Evolutionary conservation across 345 rosid genomes (phyloP), one percentile per base, ranked within the genome.

Genomic region (Raphanus sativus): DNA sequence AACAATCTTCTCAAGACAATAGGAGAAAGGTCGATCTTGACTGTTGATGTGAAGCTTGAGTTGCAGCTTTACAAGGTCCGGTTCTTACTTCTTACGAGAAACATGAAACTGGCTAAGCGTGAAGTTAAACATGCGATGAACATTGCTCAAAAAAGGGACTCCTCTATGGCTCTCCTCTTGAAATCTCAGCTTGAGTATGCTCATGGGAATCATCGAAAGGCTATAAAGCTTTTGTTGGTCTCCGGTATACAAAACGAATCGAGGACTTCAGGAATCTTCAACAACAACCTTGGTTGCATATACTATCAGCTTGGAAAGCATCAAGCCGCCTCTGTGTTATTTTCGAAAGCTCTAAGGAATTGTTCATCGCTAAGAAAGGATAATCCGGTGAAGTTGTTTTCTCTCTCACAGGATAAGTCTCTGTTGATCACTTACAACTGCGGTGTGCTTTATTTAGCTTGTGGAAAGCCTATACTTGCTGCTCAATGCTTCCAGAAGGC

Each of bases 131-230:
- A 87, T 83, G 94, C 98, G 10, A 89, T 96, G 87, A 93, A 93
- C 83, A 87, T 88, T 79, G 94, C 91, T 67, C 93, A 97, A 26
- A 91, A 90, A 70, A 86, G 88, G 74, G 99, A 93, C 78, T 96
- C 98, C 56, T 85, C 98, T 34, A 80, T 81, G 80, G 98, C 98
- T 81, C 91, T 93, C 65, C 86, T 91, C 67, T 81, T 96, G 87
- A 96, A 93, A 87, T 87, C 99, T 74, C 91, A 96, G 89, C 91
- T 96, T 75, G 99, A 96, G 83, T 89, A 88, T 88, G 91, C 97
- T 81, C 98, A 91, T 82, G 92, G 99, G 17, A 93, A 96, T 83
- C 88, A 88, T 68, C 91, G 90, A 6, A 96, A 96, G 82, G 99
- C 99, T 62, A 91, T 93, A 74, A 96, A 90, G 88, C 89, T 96